Evolutionary conservation across 495 filamentous ascomycete species (phyloP), one percentile per base, ranked within the genome.

Genomic region (Neurospora terricola): DNA sequence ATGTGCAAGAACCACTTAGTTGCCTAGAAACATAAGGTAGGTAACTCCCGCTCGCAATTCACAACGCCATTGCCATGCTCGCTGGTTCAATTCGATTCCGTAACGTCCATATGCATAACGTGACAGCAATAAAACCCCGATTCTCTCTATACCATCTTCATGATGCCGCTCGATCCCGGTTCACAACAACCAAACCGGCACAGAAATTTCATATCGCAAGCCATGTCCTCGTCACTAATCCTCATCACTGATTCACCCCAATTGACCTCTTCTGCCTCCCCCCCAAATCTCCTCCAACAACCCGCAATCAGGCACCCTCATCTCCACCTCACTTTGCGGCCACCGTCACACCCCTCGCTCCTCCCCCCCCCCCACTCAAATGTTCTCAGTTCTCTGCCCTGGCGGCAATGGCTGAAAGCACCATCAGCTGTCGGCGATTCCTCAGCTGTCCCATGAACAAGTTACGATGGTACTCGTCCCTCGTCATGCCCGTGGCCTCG

Each of bases 101-200:
- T 1, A 21, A 21, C 1, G 5, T 0, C 43, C 3, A 45, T 5
- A 4, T 21, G 9, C 0, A 0, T 9, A 10, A 11, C 1, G 9
- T 48, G 2, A 3, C 4, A 0, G n/a, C n/a, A 9, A 48, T 23
- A 23, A 21, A 45, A 10, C 4, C 2, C n/a, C 9, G 0, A 21
- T 48, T 5, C n/a, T 1, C 9, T 11, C 43, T 2, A 11, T 1
- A 48, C 0, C 10, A 48, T 2, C 43, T 5, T 11, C 9, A 5
- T 48, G 43, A 11, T 48, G 2, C 4, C 4, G n/a, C 43, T 48
- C 43, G 7, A n/a, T 0, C 1, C 42, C 2, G 18, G 2, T 43
- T n/a, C 7, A 37, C 36, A 37, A 8, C 36, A 37, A 37, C 42
- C 18, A n/a, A 43, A 43, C 5, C 18, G 34, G 36, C 36, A 37